Evolutionary conservation across 2,329 filamentous ascomycete species (phyloP).

Genomic region (Penicillium sp.): DNA sequence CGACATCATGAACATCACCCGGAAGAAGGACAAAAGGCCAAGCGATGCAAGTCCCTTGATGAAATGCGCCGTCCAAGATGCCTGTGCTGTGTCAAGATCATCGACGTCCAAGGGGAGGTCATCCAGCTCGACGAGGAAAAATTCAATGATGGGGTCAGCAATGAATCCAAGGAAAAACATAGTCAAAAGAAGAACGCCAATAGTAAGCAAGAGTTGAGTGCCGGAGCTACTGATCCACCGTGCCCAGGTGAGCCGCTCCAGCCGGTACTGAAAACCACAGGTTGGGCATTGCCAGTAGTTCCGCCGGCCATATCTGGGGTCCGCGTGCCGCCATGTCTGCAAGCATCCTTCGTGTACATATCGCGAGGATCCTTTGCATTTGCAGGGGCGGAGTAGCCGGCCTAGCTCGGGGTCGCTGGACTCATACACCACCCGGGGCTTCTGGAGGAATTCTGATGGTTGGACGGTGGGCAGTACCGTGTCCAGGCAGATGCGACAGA

Average conservation of each 20-base stretch:
- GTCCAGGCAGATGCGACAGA: conserved; percentile 89
- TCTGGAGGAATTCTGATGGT: conserved; percentile 58
- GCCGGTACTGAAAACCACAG: conserved; percentile 78
- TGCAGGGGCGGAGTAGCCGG: conserved; percentile 83
- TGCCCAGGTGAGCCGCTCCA: conserved; percentile 76
- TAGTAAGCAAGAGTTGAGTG: conserved; percentile 70
- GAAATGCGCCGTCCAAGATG: conserved; percentile 80
- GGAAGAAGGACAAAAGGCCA: conserved; percentile 81
- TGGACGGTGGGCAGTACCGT: conserved; percentile 64
- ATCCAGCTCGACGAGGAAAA: conserved; percentile 78
- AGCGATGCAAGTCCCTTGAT: conserved; percentile 87
- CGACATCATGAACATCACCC: conserved; percentile 72
- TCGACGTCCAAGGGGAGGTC: conserved; percentile 55
- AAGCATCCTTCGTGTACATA: conserved; percentile 95
- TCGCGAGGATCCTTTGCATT: conserved; percentile 88
- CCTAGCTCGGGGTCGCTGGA: conserved; percentile 74
- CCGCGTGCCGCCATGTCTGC: conserved; percentile 75
- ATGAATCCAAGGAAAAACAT: conserved; percentile 87
- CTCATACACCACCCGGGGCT: conserved; percentile 66
- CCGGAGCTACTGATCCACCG: conserved; percentile 67
- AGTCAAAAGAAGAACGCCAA: conserved; percentile 68
- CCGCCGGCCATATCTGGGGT: conserved; percentile 63
- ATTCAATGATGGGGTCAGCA: conserved; percentile 86
- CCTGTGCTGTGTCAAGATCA: conserved; percentile 49
- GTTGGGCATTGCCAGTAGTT: conserved; percentile 89